These are phyloP conservation scores for Lepidium didymum DNA, from an alignment of 345 rosid species.

Conservation along the genomic window DNA sequence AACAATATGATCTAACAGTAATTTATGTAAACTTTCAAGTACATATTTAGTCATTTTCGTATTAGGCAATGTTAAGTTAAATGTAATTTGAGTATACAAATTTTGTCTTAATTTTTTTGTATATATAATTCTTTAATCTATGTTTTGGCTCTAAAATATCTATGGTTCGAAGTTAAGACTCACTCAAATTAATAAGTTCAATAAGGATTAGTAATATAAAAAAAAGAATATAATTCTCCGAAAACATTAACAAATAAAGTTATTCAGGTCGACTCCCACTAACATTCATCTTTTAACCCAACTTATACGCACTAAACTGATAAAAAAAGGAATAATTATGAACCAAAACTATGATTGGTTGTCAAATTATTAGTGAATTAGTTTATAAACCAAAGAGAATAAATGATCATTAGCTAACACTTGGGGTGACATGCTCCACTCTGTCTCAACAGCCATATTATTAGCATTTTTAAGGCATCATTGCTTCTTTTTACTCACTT, in stretches of 20 bases:
- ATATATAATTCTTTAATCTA: not conserved
- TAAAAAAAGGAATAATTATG: not conserved
- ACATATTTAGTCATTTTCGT: too few relatives aligned
- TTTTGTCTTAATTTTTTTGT: not conserved
- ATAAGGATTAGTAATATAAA: not conserved
- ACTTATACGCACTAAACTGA: conserved; percentile 5
- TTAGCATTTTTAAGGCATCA: not conserved
- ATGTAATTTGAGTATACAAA: too few relatives aligned
- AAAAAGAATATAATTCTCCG: not conserved
- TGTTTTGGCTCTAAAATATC: not conserved
- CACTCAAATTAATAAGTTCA: not conserved
- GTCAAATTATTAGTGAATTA: not conserved
- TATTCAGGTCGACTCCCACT: conserved; percentile 16
- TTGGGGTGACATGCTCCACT: conserved; percentile 34
- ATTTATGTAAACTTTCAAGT: too few relatives aligned
- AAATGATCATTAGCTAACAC: conserved; percentile 22
- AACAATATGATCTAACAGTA: too few relatives aligned
- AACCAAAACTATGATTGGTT: conserved; percentile 3
- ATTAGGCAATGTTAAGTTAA: too few relatives aligned
- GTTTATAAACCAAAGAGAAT: conserved; percentile 1
- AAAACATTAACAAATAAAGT: not conserved
- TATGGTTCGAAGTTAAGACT: not conserved
- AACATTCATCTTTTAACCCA: conserved; percentile 2
- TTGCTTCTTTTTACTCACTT: not conserved
- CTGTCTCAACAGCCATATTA: conserved; percentile 1